Percentiles rank a stretch among this genome's conserved stretches.
Evolutionary conservation across 1,139 yeast genomes (phyloP).

Genomic region (Suhomyces chickasaworum): DNA sequence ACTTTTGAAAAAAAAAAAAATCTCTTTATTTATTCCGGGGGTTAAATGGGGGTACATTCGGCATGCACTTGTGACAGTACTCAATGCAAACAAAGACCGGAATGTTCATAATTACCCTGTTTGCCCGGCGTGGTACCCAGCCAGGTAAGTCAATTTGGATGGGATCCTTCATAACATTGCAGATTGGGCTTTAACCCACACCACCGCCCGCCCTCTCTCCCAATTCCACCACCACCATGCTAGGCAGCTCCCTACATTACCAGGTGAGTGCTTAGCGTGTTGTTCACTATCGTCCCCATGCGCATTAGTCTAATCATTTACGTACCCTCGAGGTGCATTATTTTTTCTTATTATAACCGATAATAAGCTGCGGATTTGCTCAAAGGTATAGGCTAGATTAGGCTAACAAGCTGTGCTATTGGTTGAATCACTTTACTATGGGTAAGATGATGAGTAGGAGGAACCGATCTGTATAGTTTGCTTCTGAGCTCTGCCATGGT

Average conservation of each 20-base stretch:
- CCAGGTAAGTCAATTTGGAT: too few relatives aligned
- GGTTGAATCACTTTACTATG: too few relatives aligned
- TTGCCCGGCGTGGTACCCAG: not conserved
- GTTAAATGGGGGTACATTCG: constrained; percentile 6
- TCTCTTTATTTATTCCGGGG: constrained; percentile 3
- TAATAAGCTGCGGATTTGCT: constrained; percentile 8
- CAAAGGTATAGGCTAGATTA: constrained; percentile 10
- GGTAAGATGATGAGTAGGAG: too few relatives aligned
- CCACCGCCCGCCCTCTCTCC: too few relatives aligned
- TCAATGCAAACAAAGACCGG: constrained; percentile 10
- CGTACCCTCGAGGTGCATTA: constrained; percentile 10
- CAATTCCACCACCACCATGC: not conserved
- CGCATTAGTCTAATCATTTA: constrained; percentile 8
- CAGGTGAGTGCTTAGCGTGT: not conserved
- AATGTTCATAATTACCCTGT: constrained; percentile 7
- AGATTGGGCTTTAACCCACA: not conserved
- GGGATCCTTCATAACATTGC: not conserved
- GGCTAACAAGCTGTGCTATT: constrained; percentile 2
- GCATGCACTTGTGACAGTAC: constrained; percentile 12
- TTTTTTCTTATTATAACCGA: constrained; percentile 10
- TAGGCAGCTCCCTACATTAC: constrained; percentile 1
- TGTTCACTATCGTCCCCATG: constrained; percentile 7
- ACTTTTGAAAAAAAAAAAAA: too few relatives aligned
- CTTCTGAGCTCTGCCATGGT: too few relatives aligned
- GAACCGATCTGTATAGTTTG: too few relatives aligned